Conservation (phyloP, 441 rosid genomes). For the Adansonia gregorii region DNA sequence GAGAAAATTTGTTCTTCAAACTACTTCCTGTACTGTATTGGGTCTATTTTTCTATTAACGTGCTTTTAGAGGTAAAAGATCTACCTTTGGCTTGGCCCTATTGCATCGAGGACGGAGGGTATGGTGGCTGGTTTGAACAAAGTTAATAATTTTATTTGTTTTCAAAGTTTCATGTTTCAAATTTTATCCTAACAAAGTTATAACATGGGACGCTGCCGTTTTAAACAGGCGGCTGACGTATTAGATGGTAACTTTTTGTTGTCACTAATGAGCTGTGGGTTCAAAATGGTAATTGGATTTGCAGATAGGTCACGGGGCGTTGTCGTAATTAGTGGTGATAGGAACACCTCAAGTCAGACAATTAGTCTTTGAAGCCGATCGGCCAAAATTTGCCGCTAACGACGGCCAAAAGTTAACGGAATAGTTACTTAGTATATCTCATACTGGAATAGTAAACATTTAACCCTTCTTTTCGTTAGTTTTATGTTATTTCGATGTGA, state of each 20-base stretch:
- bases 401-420: background rate
- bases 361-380: background rate
- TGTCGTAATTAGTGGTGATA: background rate
- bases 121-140: background rate
- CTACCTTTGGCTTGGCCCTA: background rate
- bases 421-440: background rate
- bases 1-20: background rate
- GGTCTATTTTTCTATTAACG: background rate
- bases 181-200: background rate
- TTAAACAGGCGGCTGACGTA: background rate
- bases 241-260: background rate
- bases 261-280: background rate
- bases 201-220: background rate
- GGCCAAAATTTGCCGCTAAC: background rate
- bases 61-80: background rate
- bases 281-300: background rate
- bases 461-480: background rate
- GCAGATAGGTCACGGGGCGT: background rate
- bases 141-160: background rate
- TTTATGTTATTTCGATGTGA: background rate
- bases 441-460: background rate
- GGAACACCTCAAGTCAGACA: background rate
- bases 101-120: background rate
- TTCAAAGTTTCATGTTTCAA: background rate
- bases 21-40: background rate